Conservation (phyloP, 305 asterid species). For the Solanum hybrid region DNA sequence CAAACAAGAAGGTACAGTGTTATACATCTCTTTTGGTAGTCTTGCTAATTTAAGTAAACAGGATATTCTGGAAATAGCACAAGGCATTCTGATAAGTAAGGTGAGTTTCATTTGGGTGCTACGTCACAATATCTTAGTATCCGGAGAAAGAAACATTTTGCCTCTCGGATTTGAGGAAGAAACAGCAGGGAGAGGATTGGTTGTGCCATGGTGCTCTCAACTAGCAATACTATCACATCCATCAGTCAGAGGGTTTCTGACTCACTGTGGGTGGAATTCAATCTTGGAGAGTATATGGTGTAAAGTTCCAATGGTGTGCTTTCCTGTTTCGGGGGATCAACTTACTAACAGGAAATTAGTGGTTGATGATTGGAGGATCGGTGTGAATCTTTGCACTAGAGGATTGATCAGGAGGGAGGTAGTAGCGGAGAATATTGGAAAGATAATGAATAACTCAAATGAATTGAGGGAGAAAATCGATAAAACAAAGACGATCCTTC, state of each 20-base stretch:
- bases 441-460: background rate
- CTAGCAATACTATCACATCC: conserved; percentile 25
- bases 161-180: conserved; percentile 28
- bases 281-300: conserved; percentile 8
- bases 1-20: conserved; percentile 32
- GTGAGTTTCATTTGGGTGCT: conserved; percentile 43
- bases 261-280: conserved; percentile 68
- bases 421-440: conserved; percentile 3
- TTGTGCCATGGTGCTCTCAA: conserved; percentile 53
- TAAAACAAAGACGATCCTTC: background rate
- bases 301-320: conserved; percentile 10
- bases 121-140: conserved; percentile 35
- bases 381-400: background rate
- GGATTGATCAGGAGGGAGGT: background rate
- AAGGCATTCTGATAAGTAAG: conserved; percentile 26
- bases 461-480: background rate
- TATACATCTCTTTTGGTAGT: conserved; percentile 64
- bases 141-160: conserved; percentile 12
- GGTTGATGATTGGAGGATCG: conserved; percentile 7
- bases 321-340: conserved; percentile 7
- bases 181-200: conserved; percentile 22
- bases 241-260: conserved; percentile 44
- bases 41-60: conserved; percentile 15
- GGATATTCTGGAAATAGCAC: conserved; percentile 31
- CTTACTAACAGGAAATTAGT: conserved; percentile 10